Percentiles rank a stretch among this genome's conserved stretches.
Conservation (phyloP, 2,329 filamentous ascomycete species). For the Hymenoscyphus infarciens region DNA sequence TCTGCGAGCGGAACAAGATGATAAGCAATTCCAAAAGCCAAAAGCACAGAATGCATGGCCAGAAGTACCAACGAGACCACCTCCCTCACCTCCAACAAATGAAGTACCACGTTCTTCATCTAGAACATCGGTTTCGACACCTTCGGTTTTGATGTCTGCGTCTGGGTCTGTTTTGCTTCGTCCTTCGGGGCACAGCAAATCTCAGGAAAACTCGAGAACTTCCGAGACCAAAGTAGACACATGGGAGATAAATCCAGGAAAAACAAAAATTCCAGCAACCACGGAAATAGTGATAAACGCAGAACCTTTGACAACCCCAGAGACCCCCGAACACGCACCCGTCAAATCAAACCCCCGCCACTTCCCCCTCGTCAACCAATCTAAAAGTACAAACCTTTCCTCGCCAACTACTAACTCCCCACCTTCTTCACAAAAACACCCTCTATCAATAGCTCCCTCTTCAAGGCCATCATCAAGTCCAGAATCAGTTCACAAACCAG, state of each 20-base stretch:
- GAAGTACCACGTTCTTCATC: neutral
- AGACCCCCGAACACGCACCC: too few relatives aligned
- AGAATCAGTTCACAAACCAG: neutral
- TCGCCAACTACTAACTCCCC: neutral
- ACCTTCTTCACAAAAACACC: neutral
- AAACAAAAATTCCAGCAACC: neutral
- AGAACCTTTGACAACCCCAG: too few relatives aligned
- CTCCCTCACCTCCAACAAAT: neutral
- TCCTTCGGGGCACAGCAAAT: too few relatives aligned
- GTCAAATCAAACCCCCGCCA: neutral
- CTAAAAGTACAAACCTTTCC: neutral
- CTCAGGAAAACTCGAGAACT: too few relatives aligned
- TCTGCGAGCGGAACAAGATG: neutral
- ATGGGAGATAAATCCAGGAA: neutral
- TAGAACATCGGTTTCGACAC: too few relatives aligned
- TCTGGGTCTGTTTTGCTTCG: neutral
- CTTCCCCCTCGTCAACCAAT: neutral
- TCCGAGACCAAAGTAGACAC: too few relatives aligned
- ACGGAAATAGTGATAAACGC: neutral
- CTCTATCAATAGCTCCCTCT: neutral
- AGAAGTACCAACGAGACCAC: neutral
- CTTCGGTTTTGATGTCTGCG: neutral
- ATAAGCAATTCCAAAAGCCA: neutral
- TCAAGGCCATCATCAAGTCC: neutral
- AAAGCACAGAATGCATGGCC: neutral